phyloP scores from a whole-genome alignment of 495 filamentous ascomycete genomes.

The Halenospora varia region DNA sequence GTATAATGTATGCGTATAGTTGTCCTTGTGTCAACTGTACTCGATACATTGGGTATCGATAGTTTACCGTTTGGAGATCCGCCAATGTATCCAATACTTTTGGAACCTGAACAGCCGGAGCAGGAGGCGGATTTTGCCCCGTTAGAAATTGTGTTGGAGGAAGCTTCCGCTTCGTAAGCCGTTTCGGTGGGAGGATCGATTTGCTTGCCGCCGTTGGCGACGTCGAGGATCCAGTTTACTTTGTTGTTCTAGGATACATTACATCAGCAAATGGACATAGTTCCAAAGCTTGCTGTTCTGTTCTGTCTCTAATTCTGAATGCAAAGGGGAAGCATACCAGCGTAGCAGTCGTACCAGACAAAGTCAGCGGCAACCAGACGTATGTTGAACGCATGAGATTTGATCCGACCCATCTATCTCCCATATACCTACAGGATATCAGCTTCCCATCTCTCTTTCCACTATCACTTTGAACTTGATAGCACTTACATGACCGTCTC shows the following conservation, averaged over 20 bases:
- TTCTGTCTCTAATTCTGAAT: too few relatives aligned
- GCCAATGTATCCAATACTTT: slow-evolving; percentile 50
- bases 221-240: slow-evolving; percentile 49
- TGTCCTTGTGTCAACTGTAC: slow-evolving; percentile 40
- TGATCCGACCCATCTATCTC: slow-evolving; percentile 57
- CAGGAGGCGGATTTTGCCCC: slow-evolving; percentile 30
- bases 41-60: slow-evolving; percentile 39
- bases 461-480: slow-evolving; percentile 39
- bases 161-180: slow-evolving; percentile 45
- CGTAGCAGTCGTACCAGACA: slow-evolving; percentile 49
- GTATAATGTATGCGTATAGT: slow-evolving; percentile 50
- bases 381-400: slow-evolving; percentile 61
- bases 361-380: slow-evolving; percentile 59
- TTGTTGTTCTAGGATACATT: slow-evolving; percentile 32
- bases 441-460: slow-evolving; percentile 42
- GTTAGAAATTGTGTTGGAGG: slow-evolving; percentile 20
- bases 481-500: slow-evolving; percentile 17
- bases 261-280: too few relatives aligned
- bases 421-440: slow-evolving; percentile 55
- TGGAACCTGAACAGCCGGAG: slow-evolving; percentile 39
- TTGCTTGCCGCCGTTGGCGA: slow-evolving; percentile 37
- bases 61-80: slow-evolving; percentile 39
- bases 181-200: slow-evolving; percentile 39
- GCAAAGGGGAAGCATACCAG: slow-evolving; percentile 28
- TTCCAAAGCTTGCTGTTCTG: too few relatives aligned